Evolutionary conservation across 345 rosid species (phyloP).

Genomic region (Erysimum cheiranthoides): DNA sequence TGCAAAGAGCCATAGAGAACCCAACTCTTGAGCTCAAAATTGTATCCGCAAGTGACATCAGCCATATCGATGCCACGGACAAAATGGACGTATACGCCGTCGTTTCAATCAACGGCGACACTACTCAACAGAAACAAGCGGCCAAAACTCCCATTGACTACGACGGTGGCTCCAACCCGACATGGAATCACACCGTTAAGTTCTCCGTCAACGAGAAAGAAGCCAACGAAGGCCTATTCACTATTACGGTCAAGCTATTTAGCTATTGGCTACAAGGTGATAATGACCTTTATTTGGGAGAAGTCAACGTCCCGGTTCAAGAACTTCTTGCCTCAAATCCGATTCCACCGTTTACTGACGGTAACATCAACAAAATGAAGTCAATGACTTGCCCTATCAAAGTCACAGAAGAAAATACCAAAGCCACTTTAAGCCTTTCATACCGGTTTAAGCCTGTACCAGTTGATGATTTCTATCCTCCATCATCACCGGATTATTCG

Average conservation of each 20-base stretch:
- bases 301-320: slow-evolving; percentile 69
- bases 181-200: slow-evolving; percentile 72
- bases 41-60: slow-evolving; percentile 63
- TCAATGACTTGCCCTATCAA: slow-evolving; percentile 56
- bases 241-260: slow-evolving; percentile 57
- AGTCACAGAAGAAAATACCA: slow-evolving; percentile 43
- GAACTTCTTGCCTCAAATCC: slow-evolving; percentile 59
- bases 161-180: slow-evolving; percentile 63
- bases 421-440: slow-evolving; percentile 62
- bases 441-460: slow-evolving; percentile 54
- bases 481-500: slow-evolving; percentile 15
- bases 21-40: slow-evolving; percentile 68
- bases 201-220: slow-evolving; percentile 59
- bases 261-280: slow-evolving; percentile 66
- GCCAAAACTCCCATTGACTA: slow-evolving; percentile 57
- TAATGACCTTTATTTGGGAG: slow-evolving; percentile 60
- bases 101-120: slow-evolving; percentile 62
- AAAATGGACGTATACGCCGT: slow-evolving; percentile 79
- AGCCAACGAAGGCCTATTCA: slow-evolving; percentile 54
- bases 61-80: slow-evolving; percentile 58
- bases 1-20: slow-evolving; percentile 49
- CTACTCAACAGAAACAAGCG: slow-evolving; percentile 44
- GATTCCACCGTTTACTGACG: slow-evolving; percentile 29
- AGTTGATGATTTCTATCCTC: slow-evolving; percentile 14
- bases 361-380: slow-evolving; percentile 44